Base-by-base conservation (phyloP, 2,329 filamentous ascomycete species). In the Aotearoamyces nothofagi region DNA sequence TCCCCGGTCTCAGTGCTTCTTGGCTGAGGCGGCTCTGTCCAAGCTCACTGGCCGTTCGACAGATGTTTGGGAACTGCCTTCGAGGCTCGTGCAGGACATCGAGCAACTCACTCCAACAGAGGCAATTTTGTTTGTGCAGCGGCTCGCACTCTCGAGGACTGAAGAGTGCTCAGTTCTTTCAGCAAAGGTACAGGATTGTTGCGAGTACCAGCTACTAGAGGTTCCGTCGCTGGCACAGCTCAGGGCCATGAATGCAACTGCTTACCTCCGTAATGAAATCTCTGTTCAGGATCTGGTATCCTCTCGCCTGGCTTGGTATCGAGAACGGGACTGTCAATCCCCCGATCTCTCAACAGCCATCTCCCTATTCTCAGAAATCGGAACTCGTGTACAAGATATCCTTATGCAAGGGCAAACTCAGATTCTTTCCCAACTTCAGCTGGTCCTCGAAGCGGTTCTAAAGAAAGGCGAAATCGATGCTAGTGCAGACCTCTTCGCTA, bases 401-500 rank as follows among this genome's bases (percentile, higher is more conserved):
- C 32, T 45, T 9, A 40, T 37, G 35, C 19, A 31, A 22, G 19
- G 35, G 8, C 25, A 31, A 8, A 33, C 17, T 12, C n/a, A 13
- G 9, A 11, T 19, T 14, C 46, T 56, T 7, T 37, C 41, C 9
- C 33, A 26, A 4, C 43, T 56, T 15, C 45, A 48, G 1, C 34
- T 34, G 11, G 45, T 41, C 5, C 35, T 58, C 6, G 42, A 44
- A 11, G 32, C 39, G 5, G 31, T 53, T 10, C 17, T 33, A 4
- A 34, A 52, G 20, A 39, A 40, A 6, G 44, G 43, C 8, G 28
- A 38, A 14, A 47, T 63, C 13, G 58, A 66, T 39, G 40, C 59
- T 9, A 56, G 57, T 30, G 52, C 58, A 1, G 69, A 76, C 36
- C 56, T 73, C 5, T 53, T 72, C 30, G 59, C 62, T 1, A 55